These are phyloP conservation scores for Cladosporium halotolerans DNA, from an alignment of 2,329 filamentous ascomycete genomes.

Conservation along the genomic window DNA sequence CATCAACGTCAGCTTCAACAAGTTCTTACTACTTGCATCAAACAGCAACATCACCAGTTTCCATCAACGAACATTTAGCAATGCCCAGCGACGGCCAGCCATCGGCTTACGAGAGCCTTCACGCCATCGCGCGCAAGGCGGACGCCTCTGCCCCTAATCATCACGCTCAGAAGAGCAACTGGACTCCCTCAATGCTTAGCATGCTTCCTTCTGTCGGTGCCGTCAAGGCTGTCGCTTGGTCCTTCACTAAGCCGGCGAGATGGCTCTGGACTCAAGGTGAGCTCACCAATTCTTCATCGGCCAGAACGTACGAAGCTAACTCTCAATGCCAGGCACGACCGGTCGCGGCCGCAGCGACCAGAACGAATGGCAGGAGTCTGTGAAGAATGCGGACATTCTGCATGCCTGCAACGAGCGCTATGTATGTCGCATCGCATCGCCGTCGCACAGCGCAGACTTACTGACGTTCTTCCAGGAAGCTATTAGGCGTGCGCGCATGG, in stretches of 20 bases:
- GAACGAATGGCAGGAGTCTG: background rate
- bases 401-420: background rate
- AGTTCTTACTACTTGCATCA: too few species aligned
- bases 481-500: background rate
- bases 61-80: too few species aligned
- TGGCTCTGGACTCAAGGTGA: too few species aligned
- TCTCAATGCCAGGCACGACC: too few species aligned
- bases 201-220: background rate
- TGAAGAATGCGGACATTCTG: background rate
- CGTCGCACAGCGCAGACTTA: background rate
- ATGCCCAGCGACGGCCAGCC: background rate
- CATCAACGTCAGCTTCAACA: too few species aligned
- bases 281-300: too few species aligned
- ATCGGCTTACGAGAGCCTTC: constrained; percentile 2
- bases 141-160: background rate
- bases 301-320: too few species aligned
- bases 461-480: background rate
- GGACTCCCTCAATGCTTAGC: background rate
- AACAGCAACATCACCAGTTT: too few species aligned
- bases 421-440: background rate
- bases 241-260: too few species aligned
- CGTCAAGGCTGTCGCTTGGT: background rate
- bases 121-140: background rate
- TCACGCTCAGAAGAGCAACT: background rate
- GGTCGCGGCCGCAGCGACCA: background rate